Evolutionary conservation across 1,139 yeast genomes (phyloP), one percentile per base, ranked within the genome.

Genomic region (Suhomyces anneliseae): DNA sequence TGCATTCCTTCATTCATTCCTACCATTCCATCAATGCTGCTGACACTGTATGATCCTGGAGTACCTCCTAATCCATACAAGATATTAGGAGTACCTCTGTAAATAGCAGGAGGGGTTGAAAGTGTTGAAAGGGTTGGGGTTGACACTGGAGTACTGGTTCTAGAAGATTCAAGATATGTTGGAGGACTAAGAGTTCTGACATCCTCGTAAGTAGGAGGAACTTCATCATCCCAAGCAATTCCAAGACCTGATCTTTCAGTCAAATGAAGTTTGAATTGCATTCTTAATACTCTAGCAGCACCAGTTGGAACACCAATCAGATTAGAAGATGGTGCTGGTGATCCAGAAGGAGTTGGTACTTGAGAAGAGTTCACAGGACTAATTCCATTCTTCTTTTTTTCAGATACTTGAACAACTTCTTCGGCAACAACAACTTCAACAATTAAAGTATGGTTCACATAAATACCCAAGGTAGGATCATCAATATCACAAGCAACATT

Each of bases 201-300:
- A 58, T 90, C 93, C 44, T 82, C 90, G 60, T 95, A 93, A 24
- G 90, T 88, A 1, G 99, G 99, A 1, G 99, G 99, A 15, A 93
- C 98, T 65, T 93, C 99, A 62, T 92, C 98, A 66, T 93, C 98
- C 99, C 99, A 93, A 0, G 98, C 88, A 34, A 93, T 89, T 5
- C 99, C 99, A 41, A 93, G 74, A 0, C 99, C 99, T 0, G 96
- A 86, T 48, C 98, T 75, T 63, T 92, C 98, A 1, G 96, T 88
- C 27, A 93, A 67, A 9, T 76, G 75, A 14, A 93, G 60, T 55
- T 87, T 86, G 66, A 93, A 93, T 65, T 92, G 97, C 98, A 93
- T 93, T 55, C 99, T 72, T 49, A 93, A 70, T 1, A 95, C 96
- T 44, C 99, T 74, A 0, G 99, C 98, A 4, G 96, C 89, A 7